Evolutionary conservation across 345 rosid species (phyloP), one percentile per base, ranked within the genome.

Genomic region (Gossypium sturtianum): DNA sequence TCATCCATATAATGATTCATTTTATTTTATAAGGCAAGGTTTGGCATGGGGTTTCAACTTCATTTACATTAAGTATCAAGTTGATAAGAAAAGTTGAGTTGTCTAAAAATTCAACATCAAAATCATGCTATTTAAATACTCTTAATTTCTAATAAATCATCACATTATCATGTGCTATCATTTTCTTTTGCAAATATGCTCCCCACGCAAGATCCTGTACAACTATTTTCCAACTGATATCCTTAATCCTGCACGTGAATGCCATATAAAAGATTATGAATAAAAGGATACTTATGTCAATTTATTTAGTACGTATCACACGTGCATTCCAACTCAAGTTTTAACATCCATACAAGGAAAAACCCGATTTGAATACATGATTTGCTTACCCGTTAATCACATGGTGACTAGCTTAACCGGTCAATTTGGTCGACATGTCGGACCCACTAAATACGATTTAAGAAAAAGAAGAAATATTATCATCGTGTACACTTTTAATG

Each of bases 381-480:
- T 69, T 75, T 65, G 77, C 62, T 77, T 64, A 69, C 77, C 82
- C 78, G 84, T 74, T 76, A 73, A 84, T 80, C 90, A 80, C 90
- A 81, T 87, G 88, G 79, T 63, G 66, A 81, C 92, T 90, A 88
- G 87, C 89, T 88, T 85, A 83, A 83, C 81, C 70, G 76, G 75
- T 85, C 90, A 87, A 92, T 81, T 89, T 89, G 81, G 10, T 43
- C 60, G 66, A 66, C 59, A 77, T 61, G 76, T 27, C 72, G 84
- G 87, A 43, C 84, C 85, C 77, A 72, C 81, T 25, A 34, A 70
- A 20, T 25, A 3, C 66, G 7, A 34, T 29, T 29, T 29, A 29
- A 29, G 5, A 29, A 29, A 29, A 3, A 3, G 4, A 29, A 29
- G 34, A 29, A 3, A 29, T 29, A 29, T 29, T 29, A 29, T 29